A percentile compares a stretch with the other conserved stretches of the same genome.
Conservation (phyloP, 1,284 basidiomycete species). For the Singerocomus rubriflavus region DNA sequence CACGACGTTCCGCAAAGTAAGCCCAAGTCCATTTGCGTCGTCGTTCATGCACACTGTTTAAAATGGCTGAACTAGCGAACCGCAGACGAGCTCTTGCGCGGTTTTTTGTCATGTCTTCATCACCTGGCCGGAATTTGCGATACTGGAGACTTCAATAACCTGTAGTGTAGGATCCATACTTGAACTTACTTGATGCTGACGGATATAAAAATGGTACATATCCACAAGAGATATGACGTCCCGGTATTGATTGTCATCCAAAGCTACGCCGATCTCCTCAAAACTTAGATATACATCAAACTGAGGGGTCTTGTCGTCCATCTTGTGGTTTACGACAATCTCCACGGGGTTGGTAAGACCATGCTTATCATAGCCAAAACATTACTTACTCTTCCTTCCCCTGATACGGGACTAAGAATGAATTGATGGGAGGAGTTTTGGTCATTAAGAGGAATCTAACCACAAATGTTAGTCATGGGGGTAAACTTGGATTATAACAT, state of each 20-base stretch:
- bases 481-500: not conserved
- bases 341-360: constrained; percentile 30
- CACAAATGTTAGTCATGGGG: constrained; percentile 6
- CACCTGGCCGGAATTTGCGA: constrained; percentile 71
- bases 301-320: constrained; percentile 73
- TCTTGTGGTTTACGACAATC: constrained; percentile 83
- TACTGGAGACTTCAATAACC: constrained; percentile 51
- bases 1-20: constrained; percentile 85
- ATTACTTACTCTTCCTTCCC: constrained; percentile 77
- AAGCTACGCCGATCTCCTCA: constrained; percentile 89
- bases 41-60: constrained; percentile 84
- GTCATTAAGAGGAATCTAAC: constrained; percentile 64
- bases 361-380: not conserved
- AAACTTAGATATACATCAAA: constrained; percentile 91
- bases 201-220: constrained; percentile 95
- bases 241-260: constrained; percentile 96
- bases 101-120: constrained; percentile 62
- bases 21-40: constrained; percentile 90
- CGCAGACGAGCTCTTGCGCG: constrained; percentile 70
- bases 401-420: constrained; percentile 94
- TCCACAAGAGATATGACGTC: constrained; percentile 93
- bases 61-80: constrained; percentile 84
- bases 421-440: constrained; percentile 79
- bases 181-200: constrained; percentile 75
- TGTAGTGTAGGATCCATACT: not conserved